Evolutionary conservation across 768 basidiomycete species (phyloP).

Genomic region (Clavulina sp.): DNA sequence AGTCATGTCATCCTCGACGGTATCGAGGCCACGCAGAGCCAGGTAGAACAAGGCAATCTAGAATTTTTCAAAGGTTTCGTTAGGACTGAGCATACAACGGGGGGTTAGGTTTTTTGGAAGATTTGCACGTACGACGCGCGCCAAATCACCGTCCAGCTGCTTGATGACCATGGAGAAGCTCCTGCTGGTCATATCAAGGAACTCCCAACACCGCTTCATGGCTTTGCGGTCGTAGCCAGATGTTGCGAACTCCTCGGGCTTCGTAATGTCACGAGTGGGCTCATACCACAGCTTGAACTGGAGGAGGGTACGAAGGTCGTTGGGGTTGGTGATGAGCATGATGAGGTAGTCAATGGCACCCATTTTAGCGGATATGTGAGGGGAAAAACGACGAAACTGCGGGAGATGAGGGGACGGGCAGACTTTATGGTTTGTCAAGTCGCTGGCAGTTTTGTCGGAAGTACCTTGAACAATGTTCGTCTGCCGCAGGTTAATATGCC

Average conservation of each 20-base stretch:
- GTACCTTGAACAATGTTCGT: too few species aligned
- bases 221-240: conserved; percentile 74
- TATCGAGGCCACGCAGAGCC: conserved; percentile 85
- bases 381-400: too few species aligned
- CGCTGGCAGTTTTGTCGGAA: too few species aligned
- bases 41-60: conserved; percentile 94
- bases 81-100: conserved; percentile 1
- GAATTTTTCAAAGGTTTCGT: not conserved
- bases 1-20: conserved; percentile 97
- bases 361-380: too few species aligned
- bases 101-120: conserved; percentile 3
- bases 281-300: conserved; percentile 77
- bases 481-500: too few species aligned
- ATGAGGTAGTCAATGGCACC: conserved; percentile 41
- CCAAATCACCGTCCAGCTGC: conserved; percentile 88
- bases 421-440: too few species aligned
- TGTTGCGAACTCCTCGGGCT: conserved; percentile 49
- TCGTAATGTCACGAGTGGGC: conserved; percentile 63
- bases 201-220: conserved; percentile 84
- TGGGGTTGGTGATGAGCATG: conserved; percentile 58
- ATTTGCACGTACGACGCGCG: conserved; percentile 54
- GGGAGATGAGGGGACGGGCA: too few species aligned
- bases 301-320: conserved; percentile 66
- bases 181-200: conserved; percentile 74
- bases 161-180: conserved; percentile 90